phyloP scores from a whole-genome alignment of 177 flowering plant genomes.

The Telopea speciosissima region DNA sequence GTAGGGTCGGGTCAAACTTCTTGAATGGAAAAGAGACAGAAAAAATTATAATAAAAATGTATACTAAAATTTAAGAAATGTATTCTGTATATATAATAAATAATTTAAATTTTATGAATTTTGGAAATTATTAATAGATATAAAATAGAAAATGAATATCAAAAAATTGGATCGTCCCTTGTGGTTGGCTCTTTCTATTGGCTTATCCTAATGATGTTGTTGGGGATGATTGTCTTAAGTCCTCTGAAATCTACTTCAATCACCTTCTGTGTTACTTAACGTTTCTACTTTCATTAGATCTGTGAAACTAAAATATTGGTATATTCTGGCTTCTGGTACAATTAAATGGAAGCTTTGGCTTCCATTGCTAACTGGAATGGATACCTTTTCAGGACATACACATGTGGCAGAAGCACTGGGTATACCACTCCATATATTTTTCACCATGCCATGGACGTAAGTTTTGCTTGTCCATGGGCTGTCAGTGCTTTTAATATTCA shows the following conservation, averaged over 20 bases:
- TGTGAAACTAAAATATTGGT: slow-evolving; percentile 1
- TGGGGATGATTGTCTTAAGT: not conserved
- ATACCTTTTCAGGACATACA: slow-evolving; percentile 62
- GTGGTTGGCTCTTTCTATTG: too few species aligned
- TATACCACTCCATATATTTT: slow-evolving; percentile 88
- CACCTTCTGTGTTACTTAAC: not conserved
- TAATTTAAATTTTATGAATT: too few species aligned
- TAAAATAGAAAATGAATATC: too few species aligned
- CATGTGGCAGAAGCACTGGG: slow-evolving; percentile 97
- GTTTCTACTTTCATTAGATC: not conserved
- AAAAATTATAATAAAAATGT: too few species aligned
- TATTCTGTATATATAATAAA: too few species aligned
- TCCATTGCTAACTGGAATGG: slow-evolving; percentile 10
- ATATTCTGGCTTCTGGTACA: slow-evolving; percentile 2
- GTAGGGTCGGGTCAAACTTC: too few species aligned
- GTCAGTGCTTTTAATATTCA: slow-evolving; percentile 6
- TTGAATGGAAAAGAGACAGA: too few species aligned
- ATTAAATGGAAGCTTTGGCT: slow-evolving; percentile 7
- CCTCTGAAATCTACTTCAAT: not conserved
- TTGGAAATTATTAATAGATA: too few species aligned
- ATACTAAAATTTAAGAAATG: too few species aligned
- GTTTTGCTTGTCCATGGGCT: slow-evolving; percentile 38
- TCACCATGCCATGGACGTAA: slow-evolving; percentile 99
- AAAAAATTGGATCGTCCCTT: too few species aligned
- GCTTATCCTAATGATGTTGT: not conserved